These are phyloP conservation scores for Vigna radiata DNA, from an alignment of 306 rosid genomes.

Conservation along the genomic window DNA sequence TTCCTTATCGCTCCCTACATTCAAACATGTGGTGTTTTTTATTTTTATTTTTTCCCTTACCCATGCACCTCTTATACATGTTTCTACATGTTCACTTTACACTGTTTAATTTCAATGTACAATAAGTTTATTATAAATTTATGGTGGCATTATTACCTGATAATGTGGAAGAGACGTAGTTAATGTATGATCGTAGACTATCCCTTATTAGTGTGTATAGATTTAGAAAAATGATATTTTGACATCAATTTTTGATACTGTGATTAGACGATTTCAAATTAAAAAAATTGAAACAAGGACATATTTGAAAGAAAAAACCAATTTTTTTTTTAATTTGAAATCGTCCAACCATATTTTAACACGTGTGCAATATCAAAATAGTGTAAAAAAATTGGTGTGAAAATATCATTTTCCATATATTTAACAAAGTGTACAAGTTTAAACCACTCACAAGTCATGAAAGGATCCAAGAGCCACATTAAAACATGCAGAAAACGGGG, in stretches of 20 bases:
- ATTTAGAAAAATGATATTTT: too few relatives aligned
- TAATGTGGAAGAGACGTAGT: background rate
- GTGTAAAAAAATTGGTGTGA: too few relatives aligned
- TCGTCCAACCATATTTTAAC: too few relatives aligned
- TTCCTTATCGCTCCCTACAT: constrained; percentile 60
- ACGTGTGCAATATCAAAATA: too few relatives aligned
- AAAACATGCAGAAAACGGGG: background rate
- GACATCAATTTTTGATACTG: too few relatives aligned
- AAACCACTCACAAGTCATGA: background rate
- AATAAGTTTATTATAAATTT: background rate
- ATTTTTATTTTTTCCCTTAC: constrained; percentile 27
- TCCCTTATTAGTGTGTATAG: background rate
- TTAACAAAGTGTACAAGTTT: background rate
- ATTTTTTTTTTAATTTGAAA: too few relatives aligned
- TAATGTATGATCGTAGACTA: constrained; percentile 17
- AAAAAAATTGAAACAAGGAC: too few relatives aligned
- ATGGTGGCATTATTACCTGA: too few relatives aligned
- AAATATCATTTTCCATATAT: too few relatives aligned
- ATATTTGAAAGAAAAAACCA: too few relatives aligned
- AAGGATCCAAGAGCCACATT: background rate
- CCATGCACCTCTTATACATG: constrained; percentile 27
- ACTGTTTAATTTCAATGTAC: background rate
- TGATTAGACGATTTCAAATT: too few relatives aligned
- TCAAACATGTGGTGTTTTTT: constrained; percentile 67
- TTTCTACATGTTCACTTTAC: background rate